Base-by-base conservation (phyloP, 305 asterid genomes). In the Nicotiana rustica region DNA sequence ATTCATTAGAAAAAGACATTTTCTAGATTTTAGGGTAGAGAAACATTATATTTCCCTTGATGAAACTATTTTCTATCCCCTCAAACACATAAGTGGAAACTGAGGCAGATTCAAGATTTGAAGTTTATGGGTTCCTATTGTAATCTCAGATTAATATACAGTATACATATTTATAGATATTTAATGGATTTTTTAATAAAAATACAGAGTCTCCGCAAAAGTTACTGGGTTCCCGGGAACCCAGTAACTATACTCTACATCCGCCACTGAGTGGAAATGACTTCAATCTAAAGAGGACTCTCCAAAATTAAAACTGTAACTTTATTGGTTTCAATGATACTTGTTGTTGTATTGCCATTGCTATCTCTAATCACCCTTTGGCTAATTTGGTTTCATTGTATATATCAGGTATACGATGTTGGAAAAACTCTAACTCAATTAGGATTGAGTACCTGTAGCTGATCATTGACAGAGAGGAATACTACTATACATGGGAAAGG, bases 401-500 rank as follows among this genome's bases (percentile, higher is more conserved):
- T 65, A 41, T 81, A 64, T 71, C 87, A 84, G 91, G 85, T 36
- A 57, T 79, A 36, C 71, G 36, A 81, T 55, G 69, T 79, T 79
- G 73, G 67, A 71, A 41, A 31, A 49, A 25, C 25, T 59, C 44
- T 41, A 65, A n/a, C 80, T 78, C 65, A 67, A 36, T 82, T 65
- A 55, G 75, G 36, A 41, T 41, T 10, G 36, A 33, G 71, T 13
- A 56, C 5, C 10, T 33, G 33, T 52, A 57, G 17, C 56, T 52
- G 19, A 52, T 41, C 49, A 41, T 38, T 61, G 44, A 55, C 71
- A 65, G 29, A 21, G 64, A 21, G 62, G 29, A 33, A 65, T 78
- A 19, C 13, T 60, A 59, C 62, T 67, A 17, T 25, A 81, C 66
- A 90, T 90, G 93, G 92, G 91, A 3, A 91, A 88, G 89, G 83